These are phyloP conservation scores for Xerocomellus amylosporus DNA, from an alignment of 768 basidiomycete genomes.

Conservation along the genomic window DNA sequence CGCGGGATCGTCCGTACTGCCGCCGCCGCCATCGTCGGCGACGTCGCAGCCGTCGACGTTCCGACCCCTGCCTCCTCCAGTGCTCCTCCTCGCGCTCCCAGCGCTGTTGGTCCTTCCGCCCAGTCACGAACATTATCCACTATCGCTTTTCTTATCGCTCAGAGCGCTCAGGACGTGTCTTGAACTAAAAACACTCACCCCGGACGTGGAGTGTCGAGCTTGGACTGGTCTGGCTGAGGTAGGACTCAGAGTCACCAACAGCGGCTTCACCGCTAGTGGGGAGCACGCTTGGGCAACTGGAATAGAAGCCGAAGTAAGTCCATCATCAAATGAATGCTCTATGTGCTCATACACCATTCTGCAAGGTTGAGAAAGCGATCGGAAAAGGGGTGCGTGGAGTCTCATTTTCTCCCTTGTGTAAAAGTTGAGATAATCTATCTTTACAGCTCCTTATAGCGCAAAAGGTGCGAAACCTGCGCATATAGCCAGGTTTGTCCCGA, in stretches of 20 bases:
- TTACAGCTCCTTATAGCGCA: constrained; percentile 52
- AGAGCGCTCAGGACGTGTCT: constrained; percentile 58
- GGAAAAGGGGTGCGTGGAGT: constrained; percentile 60
- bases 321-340: neutral
- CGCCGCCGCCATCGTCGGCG: neutral
- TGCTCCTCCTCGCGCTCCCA: constrained; percentile 62
- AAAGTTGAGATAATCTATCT: neutral
- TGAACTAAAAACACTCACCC: constrained; percentile 45
- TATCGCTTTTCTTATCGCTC: constrained; percentile 55
- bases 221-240: constrained; percentile 70
- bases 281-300: constrained; percentile 47
- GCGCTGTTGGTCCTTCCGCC: constrained; percentile 62
- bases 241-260: constrained; percentile 54
- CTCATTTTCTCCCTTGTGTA: neutral
- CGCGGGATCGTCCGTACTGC: neutral
- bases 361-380: constrained; percentile 58
- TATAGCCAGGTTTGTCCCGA: constrained; percentile 1
- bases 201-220: constrained; percentile 64
- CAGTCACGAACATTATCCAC: constrained; percentile 50
- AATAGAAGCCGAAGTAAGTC: constrained; percentile 52
- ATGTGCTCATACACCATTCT: neutral
- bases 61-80: constrained; percentile 38
- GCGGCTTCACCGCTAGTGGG: constrained; percentile 39
- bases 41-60: constrained; percentile 13
- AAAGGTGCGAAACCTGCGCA: constrained; percentile 43